phyloP scores from a whole-genome alignment of 73 alveolate species.

The Diophrys appendiculata region DNA sequence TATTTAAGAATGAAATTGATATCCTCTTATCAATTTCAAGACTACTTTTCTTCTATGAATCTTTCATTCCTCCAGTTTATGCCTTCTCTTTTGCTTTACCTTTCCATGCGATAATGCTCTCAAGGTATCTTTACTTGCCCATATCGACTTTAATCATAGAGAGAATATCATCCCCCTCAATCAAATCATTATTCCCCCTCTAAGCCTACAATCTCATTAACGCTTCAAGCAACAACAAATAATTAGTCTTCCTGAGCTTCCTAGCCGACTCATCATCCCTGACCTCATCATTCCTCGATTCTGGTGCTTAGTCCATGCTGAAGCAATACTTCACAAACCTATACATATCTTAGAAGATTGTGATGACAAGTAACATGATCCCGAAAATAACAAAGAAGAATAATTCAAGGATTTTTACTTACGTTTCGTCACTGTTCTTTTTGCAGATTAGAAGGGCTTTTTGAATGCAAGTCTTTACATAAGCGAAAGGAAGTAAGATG shows the following conservation, averaged over 20 bases:
- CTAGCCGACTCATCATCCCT: background rate
- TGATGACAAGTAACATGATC: background rate
- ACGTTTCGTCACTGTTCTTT: background rate
- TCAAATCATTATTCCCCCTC: background rate
- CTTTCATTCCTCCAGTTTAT: no score
- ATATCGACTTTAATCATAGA: no score
- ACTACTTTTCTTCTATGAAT: no score
- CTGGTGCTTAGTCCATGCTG: background rate
- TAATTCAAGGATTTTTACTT: background rate
- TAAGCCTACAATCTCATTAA: background rate
- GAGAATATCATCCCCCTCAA: background rate
- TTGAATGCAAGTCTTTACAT: background rate
- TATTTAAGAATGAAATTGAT: no score
- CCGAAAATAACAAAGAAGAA: background rate
- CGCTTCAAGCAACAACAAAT: background rate
- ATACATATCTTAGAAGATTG: background rate
- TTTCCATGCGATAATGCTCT: no score
- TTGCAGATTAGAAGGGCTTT: background rate
- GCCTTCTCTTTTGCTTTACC: no score
- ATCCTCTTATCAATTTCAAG: no score
- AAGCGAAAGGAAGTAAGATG: constrained; percentile 5
- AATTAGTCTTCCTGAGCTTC: background rate
- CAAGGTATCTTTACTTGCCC: no score
- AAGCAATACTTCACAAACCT: background rate
- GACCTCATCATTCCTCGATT: background rate